A percentile compares a stretch with the other conserved stretches of the same genome.
Evolutionary conservation across 192 early-diverging fungal genomes (phyloP).

Genomic region (Rhizophagus sp.): DNA sequence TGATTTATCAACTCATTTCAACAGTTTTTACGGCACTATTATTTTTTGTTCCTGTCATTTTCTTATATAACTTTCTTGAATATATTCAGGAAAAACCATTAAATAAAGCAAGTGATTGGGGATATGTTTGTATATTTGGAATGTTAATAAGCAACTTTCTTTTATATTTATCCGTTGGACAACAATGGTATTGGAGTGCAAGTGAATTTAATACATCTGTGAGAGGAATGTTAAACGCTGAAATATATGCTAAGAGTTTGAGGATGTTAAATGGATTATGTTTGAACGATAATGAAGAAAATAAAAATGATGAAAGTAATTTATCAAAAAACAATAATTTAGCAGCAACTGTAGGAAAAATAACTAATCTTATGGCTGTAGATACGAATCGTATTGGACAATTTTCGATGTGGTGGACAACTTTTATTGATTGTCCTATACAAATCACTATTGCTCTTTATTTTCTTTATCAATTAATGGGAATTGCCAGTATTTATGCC

Average conservation of each 20-base stretch:
- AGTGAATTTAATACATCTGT: conserved; percentile 17
- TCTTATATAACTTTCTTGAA: conserved; percentile 34
- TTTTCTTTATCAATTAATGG: conserved; percentile 77
- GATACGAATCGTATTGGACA: conserved; percentile 68
- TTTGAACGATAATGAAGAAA: not conserved
- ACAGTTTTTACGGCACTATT: conserved; percentile 24
- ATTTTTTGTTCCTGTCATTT: conserved; percentile 38
- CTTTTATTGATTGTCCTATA: conserved; percentile 57
- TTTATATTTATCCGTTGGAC: not conserved
- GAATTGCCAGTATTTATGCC: conserved; percentile 45
- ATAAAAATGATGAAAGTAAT: not conserved
- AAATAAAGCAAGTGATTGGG: not conserved
- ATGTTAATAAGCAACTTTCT: conserved; percentile 10
- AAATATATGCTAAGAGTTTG: conserved; percentile 67
- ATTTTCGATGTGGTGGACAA: conserved; percentile 53
- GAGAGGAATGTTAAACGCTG: conserved; percentile 55
- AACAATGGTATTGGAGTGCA: conserved; percentile 19
- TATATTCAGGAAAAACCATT: conserved; percentile 31
- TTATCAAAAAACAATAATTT: conserved; percentile 25
- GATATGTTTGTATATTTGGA: conserved; percentile 10
- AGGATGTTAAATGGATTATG: conserved; percentile 14
- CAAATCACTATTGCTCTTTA: conserved; percentile 64
- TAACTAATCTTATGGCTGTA: conserved; percentile 74
- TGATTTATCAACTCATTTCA: conserved; percentile 26
- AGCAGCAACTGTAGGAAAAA: conserved; percentile 56